Evolutionary conservation across 2,329 filamentous ascomycete genomes (phyloP).

Genomic region (Arthrobotrys sinensis): DNA sequence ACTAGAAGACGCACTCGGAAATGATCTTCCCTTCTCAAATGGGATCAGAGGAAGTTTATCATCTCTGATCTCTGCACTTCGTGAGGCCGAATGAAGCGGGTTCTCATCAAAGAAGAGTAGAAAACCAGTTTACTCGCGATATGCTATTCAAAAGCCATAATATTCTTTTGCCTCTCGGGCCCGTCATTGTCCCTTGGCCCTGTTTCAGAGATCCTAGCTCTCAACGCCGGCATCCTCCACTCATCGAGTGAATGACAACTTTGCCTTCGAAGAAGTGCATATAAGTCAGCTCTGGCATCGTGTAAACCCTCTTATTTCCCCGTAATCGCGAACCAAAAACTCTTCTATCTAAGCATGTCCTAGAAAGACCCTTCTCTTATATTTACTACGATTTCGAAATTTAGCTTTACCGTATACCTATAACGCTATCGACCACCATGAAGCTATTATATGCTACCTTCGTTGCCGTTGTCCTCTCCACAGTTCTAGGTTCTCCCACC

Average conservation of each 20-base stretch:
- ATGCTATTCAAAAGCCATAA: not conserved
- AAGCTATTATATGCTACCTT: slow-evolving; percentile 4
- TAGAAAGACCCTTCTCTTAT: too few relatives aligned
- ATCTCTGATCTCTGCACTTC: not conserved
- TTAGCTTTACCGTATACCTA: not conserved
- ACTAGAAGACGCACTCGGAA: not conserved
- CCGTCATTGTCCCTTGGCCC: not conserved
- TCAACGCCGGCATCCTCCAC: not conserved
- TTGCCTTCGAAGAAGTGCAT: slow-evolving; percentile 15
- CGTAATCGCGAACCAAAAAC: too few relatives aligned
- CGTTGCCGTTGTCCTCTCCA: slow-evolving; percentile 13
- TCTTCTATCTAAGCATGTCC: too few relatives aligned
- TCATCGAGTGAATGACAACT: not conserved
- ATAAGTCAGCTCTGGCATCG: not conserved
- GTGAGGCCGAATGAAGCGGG: not conserved
- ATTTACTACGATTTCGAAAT: not conserved
- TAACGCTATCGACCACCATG: slow-evolving; percentile 3
- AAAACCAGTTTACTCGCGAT: not conserved
- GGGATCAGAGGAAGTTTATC: slow-evolving; percentile 10
- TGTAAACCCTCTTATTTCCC: not conserved
- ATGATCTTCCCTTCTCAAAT: slow-evolving; percentile 13
- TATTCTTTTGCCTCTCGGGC: not conserved
- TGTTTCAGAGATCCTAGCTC: not conserved
- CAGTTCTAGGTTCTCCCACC: not conserved
- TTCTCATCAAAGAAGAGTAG: not conserved